Base-by-base conservation (phyloP, 176 grass and related monocot genomes). In the Zoysia pacifica region DNA sequence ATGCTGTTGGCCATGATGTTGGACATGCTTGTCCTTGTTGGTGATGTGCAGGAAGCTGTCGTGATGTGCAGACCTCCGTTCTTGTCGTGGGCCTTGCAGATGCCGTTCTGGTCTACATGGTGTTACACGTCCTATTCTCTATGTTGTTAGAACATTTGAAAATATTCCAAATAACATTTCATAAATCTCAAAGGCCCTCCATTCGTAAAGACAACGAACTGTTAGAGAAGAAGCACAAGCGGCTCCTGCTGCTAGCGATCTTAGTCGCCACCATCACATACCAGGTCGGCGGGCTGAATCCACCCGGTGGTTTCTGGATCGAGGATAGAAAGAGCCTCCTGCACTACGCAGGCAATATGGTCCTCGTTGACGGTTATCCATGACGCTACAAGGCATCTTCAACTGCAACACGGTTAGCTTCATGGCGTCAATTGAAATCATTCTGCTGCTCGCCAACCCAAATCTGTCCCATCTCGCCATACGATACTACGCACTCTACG, bases 361-460 rank as follows among this genome's bases (percentile, higher is more conserved):
- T 69, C 2, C 52, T 86, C 5, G 52, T 20, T 0, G 28, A 76
- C 43, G 49, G 37, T 7, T 77, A 28, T 10, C 67, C 58, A 8
- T 8, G 5, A 39, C 82, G 84, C 10, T 86, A 86, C 70, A 48
- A 36, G 3, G 70, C 70, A 0, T 76, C 62, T 75, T 86, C 48
- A 81, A 86, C 48, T 81, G 84, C 52, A 86, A 86, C 19, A 51
- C 84, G 9, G 48, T 40, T 3, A 81, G 69, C n/a, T 86, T 86
- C 78, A 66, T 86, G 63, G 12, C 28, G 0, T 86, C 84, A 3
- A 13, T 86, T 1, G 63, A 72, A 11, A 51, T 81, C 48, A 75
- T 86, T 14, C 28, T 86, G 14, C 14, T 86, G 5, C 84, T 86
- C 1, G 64, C 69, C 37, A 79, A 77, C 20, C 59, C 45, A 6